Percentiles rank a stretch among this genome's conserved stretches.
phyloP scores from a whole-genome alignment of 345 rosid genomes.

The Populus simonii region DNA sequence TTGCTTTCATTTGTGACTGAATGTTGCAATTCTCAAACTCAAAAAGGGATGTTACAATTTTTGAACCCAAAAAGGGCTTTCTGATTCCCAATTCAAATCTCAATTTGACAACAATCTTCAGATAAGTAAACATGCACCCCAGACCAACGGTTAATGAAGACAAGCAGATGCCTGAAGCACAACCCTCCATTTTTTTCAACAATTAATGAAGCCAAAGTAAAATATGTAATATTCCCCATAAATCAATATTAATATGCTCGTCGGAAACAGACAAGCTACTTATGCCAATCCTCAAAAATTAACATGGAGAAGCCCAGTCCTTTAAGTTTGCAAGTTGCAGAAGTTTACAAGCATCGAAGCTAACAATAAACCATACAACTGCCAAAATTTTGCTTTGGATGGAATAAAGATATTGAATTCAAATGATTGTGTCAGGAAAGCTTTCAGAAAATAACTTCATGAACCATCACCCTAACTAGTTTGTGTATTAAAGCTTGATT shows the following conservation, averaged over 20 bases:
- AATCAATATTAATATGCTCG: too few species aligned
- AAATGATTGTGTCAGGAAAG: too few species aligned
- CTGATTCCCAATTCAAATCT: too few species aligned
- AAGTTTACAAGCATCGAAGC: background rate
- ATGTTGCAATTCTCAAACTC: too few species aligned
- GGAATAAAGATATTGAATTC: slow-evolving; percentile 1
- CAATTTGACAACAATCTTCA: too few species aligned
- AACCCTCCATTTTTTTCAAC: too few species aligned
- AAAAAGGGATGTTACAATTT: too few species aligned
- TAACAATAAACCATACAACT: background rate
- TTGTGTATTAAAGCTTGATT: too few species aligned
- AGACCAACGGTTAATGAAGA: background rate
- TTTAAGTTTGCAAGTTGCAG: background rate
- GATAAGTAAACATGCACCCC: background rate
- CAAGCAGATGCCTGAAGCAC: background rate
- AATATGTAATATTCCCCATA: background rate
- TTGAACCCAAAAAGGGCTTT: too few species aligned
- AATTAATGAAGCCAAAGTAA: background rate
- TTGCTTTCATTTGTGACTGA: too few species aligned
- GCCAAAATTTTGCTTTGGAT: background rate
- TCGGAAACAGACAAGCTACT: too few species aligned
- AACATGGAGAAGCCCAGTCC: background rate
- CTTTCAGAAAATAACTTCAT: background rate
- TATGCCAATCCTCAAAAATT: too few species aligned
- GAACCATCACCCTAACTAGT: background rate